A percentile compares a stretch with the other conserved stretches of the same genome.
These are phyloP conservation scores for Paramecium biaurelia DNA, from an alignment of 73 alveolate species.

Conservation along the genomic window DNA sequence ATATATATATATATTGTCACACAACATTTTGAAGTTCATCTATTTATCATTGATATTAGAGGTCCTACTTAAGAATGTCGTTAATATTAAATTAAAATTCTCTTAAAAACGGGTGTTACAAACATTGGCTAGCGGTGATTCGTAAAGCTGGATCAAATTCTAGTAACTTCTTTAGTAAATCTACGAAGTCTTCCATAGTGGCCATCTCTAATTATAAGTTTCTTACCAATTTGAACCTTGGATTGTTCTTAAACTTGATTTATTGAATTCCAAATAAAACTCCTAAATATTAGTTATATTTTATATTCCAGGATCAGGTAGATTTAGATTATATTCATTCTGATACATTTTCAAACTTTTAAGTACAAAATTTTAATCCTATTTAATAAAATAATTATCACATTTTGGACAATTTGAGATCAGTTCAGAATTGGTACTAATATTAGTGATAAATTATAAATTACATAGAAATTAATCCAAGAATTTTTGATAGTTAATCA, in stretches of 20 bases:
- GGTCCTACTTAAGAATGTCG: neutral
- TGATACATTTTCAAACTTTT: neutral
- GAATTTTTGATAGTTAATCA: neutral
- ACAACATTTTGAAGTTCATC: neutral
- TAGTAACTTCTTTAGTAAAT: slow-evolving; percentile 50
- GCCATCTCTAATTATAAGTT: slow-evolving; percentile 31
- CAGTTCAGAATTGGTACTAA: neutral
- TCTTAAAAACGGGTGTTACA: slow-evolving; percentile 48
- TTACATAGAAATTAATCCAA: neutral
- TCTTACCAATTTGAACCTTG: slow-evolving; percentile 33
- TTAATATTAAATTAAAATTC: neutral
- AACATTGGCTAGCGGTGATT: slow-evolving; percentile 43
- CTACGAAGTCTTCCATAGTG: slow-evolving; percentile 4
- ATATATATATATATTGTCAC: neutral
- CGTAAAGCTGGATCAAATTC: slow-evolving; percentile 48
- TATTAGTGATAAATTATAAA: neutral
- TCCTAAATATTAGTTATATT: neutral
- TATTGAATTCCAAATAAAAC: neutral
- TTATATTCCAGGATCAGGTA: neutral
- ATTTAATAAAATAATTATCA: neutral
- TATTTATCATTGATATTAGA: neutral
- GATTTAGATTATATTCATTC: neutral
- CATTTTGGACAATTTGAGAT: neutral
- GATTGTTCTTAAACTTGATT: slow-evolving; percentile 11
- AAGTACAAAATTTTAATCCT: neutral